Evolutionary conservation across 1,284 basidiomycete genomes (phyloP).

Genomic region (Cryptococcus deneoformans): DNA sequence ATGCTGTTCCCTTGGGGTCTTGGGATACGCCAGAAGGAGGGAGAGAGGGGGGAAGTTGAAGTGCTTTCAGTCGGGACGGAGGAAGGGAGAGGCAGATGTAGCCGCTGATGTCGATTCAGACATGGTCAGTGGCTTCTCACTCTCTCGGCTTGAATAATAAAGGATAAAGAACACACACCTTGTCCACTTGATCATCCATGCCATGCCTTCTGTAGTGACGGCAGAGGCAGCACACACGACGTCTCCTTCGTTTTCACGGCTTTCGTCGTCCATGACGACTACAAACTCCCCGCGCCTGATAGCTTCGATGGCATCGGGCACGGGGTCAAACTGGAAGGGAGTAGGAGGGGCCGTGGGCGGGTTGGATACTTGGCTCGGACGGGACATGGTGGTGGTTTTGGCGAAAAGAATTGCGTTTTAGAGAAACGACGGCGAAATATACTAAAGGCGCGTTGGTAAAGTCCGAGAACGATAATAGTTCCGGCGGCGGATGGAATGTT

Average conservation of each 20-base stretch:
- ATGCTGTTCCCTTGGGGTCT: constrained; percentile 90
- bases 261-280: constrained; percentile 93
- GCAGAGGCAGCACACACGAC: constrained; percentile 78
- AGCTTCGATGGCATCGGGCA: constrained; percentile 75
- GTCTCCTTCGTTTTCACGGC: constrained; percentile 92
- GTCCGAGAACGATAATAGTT: too few relatives aligned
- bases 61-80: constrained; percentile 66
- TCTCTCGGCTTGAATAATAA: too few relatives aligned
- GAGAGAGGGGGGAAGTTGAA: constrained; percentile 95
- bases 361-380: constrained; percentile 22
- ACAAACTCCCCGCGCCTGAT: constrained; percentile 83
- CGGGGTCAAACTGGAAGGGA: constrained; percentile 59
- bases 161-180: constrained; percentile 59
- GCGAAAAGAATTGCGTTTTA: not conserved
- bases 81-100: constrained; percentile 92
- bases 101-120: constrained; percentile 58
- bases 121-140: too few relatives aligned
- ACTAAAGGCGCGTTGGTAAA: too few relatives aligned
- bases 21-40: constrained; percentile 64
- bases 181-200: constrained; percentile 96
- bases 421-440: too few relatives aligned
- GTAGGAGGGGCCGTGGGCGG: constrained; percentile 29
- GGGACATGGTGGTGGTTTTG: constrained; percentile 26
- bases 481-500: too few relatives aligned
- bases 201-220: constrained; percentile 94